Conservation (phyloP, 352 stramenopile genomes). For the Globisporangium cederbergense region DNA sequence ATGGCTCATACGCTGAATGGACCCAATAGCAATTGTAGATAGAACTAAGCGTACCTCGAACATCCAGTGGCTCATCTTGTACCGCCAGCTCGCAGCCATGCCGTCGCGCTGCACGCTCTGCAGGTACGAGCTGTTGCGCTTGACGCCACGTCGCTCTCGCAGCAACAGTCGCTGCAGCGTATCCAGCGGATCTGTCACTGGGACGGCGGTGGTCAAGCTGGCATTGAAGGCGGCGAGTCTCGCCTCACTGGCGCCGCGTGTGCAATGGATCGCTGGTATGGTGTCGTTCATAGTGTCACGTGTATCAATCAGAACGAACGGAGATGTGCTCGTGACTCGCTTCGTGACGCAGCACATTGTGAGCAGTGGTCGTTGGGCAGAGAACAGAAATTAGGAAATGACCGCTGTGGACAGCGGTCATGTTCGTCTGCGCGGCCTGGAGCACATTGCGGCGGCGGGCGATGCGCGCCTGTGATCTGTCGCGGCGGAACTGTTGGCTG, state of each 20-base stretch:
- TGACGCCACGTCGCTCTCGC: conserved; percentile 2
- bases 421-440: conserved; percentile 2
- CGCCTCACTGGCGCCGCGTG: not conserved
- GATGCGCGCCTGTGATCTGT: conserved; percentile 8
- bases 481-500: conserved; percentile 12
- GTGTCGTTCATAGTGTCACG: not conserved
- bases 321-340: not conserved
- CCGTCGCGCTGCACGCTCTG: conserved; percentile 31
- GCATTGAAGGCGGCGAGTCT: not conserved
- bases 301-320: conserved; percentile 1
- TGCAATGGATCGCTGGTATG: not conserved
- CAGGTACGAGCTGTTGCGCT: conserved; percentile 22
- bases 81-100: conserved; percentile 39
- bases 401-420: not conserved
- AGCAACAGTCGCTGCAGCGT: conserved; percentile 17
- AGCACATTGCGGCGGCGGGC: not conserved
- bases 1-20: not conserved
- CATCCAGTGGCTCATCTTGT: conserved; percentile 52
- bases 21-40: not conserved
- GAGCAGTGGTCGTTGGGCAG: not conserved
- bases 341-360: not conserved
- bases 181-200: conserved; percentile 3
- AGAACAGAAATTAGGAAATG: conserved; percentile 8
- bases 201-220: not conserved
- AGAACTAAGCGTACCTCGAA: conserved; percentile 25